A percentile compares a stretch with the other conserved stretches of the same genome.
These are phyloP conservation scores for Sclerotinia spermophila DNA, from an alignment of 2,329 filamentous ascomycete genomes.

Conservation along the genomic window DNA sequence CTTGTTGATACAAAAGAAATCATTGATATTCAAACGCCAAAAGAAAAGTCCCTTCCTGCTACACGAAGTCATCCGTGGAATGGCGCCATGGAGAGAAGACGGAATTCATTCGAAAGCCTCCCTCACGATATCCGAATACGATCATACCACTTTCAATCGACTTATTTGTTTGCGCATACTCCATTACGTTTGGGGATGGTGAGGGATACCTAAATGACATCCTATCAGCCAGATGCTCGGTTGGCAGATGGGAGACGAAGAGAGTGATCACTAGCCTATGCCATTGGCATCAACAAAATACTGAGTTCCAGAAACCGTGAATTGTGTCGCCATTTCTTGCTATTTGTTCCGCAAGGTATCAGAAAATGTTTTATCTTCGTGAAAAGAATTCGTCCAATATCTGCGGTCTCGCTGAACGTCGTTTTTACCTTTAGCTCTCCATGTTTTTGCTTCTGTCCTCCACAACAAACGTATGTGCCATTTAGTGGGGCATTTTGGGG, in stretches of 20 bases:
- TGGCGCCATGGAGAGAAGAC: neutral
- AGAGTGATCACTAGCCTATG: neutral
- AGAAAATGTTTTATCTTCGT: neutral
- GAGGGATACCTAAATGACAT: neutral
- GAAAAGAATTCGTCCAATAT: neutral
- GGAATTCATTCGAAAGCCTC: too few relatives aligned
- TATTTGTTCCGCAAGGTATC: neutral
- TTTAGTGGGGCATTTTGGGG: constrained; percentile 9
- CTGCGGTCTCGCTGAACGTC: neutral
- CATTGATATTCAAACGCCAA: neutral
- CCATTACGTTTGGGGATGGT: neutral
- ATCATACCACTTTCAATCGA: neutral
- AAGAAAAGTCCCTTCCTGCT: too few relatives aligned
- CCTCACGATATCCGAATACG: neutral
- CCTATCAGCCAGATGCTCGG: neutral
- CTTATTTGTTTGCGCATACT: neutral
- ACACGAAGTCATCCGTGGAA: neutral
- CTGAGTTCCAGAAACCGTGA: neutral
- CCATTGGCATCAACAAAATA: neutral
- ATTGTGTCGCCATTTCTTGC: neutral
- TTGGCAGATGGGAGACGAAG: neutral
- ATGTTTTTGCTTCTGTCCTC: neutral
- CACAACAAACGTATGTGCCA: neutral
- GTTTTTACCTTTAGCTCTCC: neutral
- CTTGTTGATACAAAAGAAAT: neutral